Conservation (phyloP, 345 rosid species). For the Populus davidiana region DNA sequence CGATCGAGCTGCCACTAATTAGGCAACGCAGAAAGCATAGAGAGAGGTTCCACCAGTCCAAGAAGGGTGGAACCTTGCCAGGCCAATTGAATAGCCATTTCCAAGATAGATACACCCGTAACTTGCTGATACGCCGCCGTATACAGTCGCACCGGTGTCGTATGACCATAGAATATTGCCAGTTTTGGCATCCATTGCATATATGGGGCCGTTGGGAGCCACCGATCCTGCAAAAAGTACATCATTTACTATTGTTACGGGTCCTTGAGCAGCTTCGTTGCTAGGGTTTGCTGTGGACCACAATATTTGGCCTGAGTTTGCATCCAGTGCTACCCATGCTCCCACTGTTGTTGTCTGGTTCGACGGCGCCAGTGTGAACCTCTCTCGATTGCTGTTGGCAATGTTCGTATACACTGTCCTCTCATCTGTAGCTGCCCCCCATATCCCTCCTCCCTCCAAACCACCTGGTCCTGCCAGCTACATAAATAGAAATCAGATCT, state of each 20-base stretch:
- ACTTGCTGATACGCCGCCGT: constrained; percentile 36
- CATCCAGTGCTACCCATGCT: constrained; percentile 43
- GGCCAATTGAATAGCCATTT: constrained; percentile 30
- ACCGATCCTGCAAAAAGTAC: constrained; percentile 41
- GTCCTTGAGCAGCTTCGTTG: constrained; percentile 35
- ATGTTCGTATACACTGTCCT: constrained; percentile 38
- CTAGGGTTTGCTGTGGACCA: constrained; percentile 48
- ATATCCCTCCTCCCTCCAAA: constrained; percentile 30
- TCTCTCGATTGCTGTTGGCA: constrained; percentile 28
- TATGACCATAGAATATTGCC: constrained; percentile 40
- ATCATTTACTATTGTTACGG: constrained; percentile 37
- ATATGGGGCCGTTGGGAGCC: constrained; percentile 40
- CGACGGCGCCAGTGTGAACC: constrained; percentile 38
- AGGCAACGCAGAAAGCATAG: constrained; percentile 30
- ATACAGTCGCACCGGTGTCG: constrained; percentile 41
- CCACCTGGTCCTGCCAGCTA: constrained; percentile 46
- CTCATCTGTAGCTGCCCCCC: constrained; percentile 46
- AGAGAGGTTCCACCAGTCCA: constrained; percentile 48
- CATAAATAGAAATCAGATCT: not conserved
- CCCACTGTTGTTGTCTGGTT: constrained; percentile 42
- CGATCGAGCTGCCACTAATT: not conserved
- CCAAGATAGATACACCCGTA: constrained; percentile 49
- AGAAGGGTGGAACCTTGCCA: constrained; percentile 33
- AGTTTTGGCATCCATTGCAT: constrained; percentile 37
- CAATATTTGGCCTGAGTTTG: constrained; percentile 32